Percentiles rank a stretch among this genome's conserved stretches.
phyloP scores from a whole-genome alignment of 495 filamentous ascomycete genomes.

The Aspergillus campestris region DNA sequence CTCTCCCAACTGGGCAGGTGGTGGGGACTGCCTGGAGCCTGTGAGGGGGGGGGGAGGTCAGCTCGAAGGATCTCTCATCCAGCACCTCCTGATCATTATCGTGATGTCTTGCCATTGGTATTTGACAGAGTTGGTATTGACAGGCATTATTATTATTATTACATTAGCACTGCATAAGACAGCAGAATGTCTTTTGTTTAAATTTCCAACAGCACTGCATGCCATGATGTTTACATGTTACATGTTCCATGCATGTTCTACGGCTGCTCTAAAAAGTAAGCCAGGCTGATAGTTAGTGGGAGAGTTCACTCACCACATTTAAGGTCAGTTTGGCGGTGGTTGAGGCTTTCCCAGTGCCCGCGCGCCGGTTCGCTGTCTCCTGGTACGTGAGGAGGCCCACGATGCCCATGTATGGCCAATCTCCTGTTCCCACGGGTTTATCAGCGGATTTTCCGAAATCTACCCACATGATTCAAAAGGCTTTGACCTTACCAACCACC shows the following conservation, averaged over 20 bases:
- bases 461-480: constrained; percentile 10
- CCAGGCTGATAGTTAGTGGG: neutral
- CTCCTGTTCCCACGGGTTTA: constrained; percentile 6
- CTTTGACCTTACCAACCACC: constrained; percentile 2
- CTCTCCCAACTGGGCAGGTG: constrained; percentile 4
- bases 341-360: constrained; percentile 2
- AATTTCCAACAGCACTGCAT: too few species aligned
- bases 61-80: too few species aligned
- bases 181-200: too few species aligned
- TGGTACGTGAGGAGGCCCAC: constrained; percentile 5
- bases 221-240: constrained; percentile 2
- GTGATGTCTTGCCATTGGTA: too few species aligned
- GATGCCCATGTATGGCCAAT: constrained; percentile 4
- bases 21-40: neutral
- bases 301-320: neutral
- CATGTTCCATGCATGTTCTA: constrained; percentile 42
- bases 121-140: too few species aligned
- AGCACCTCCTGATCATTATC: too few species aligned
- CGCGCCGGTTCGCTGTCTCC: constrained; percentile 8
- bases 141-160: too few species aligned
- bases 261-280: constrained; percentile 23
- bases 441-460: constrained; percentile 15
- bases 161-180: too few species aligned
- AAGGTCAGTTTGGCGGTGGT: neutral
- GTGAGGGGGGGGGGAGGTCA: too few species aligned